Evolutionary conservation across 2,329 filamentous ascomycete species (phyloP).

Genomic region (Fusarium concolor): DNA sequence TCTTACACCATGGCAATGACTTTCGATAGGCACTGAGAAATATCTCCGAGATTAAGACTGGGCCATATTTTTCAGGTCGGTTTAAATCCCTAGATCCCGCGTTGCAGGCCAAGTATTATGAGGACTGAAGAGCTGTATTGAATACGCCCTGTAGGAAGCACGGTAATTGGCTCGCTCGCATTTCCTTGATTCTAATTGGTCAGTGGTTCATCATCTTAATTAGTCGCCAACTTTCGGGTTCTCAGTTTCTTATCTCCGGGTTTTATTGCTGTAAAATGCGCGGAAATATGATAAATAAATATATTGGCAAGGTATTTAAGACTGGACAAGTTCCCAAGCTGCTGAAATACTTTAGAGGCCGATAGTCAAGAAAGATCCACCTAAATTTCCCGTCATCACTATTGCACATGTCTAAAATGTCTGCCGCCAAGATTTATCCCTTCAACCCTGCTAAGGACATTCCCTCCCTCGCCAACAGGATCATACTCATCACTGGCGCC

Average conservation of each 20-base stretch:
- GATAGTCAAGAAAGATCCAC: fast-evolving
- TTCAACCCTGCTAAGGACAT: background rate
- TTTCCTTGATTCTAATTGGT: background rate
- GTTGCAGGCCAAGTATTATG: too few relatives aligned
- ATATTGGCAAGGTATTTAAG: too few relatives aligned
- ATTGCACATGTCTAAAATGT: background rate
- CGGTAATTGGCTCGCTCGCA: slow-evolving; percentile 2
- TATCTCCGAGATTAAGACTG: too few relatives aligned
- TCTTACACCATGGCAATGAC: too few relatives aligned
- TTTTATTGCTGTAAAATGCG: too few relatives aligned
- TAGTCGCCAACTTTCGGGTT: background rate
- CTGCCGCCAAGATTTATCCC: fast-evolving
- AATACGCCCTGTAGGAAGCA: fast-evolving
- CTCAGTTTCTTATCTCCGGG: background rate
- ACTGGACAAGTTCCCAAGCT: too few relatives aligned
- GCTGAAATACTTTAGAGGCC: too few relatives aligned
- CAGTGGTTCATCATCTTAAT: fast-evolving
- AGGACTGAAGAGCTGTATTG: too few relatives aligned
- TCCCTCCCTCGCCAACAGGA: background rate
- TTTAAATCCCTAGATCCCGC: too few relatives aligned
- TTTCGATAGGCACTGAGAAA: too few relatives aligned
- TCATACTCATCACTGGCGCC: background rate
- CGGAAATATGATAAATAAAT: too few relatives aligned
- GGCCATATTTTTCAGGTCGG: too few relatives aligned
- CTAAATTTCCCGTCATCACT: background rate